Evolutionary conservation across 129 eudicot genomes (phyloP), one percentile per base, ranked within the genome.

Genomic region (Apium graveolens): DNA sequence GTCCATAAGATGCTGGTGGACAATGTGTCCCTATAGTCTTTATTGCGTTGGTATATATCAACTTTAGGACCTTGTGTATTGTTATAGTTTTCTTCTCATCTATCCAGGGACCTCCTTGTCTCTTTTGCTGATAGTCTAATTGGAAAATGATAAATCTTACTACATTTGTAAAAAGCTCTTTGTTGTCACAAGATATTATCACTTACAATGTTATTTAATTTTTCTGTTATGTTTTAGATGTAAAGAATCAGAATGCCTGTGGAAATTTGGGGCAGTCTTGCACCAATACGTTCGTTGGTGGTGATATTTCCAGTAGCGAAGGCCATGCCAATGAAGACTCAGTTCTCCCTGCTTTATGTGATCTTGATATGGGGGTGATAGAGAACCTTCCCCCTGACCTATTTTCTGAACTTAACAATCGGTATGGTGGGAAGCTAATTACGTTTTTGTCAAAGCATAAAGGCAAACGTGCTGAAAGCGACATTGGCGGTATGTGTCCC

Each of bases 331-430:
- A 55, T 68, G 76, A 57, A 51, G 80, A 60, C 81, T 80, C 87
- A 68, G 73, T 80, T 66, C 83, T 88, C 62, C 98, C 96, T 78
- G 87, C 92, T 73, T 62, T 91, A 57, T 79, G 82, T 55, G 97
- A 91, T 81, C 91, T 94, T 73, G 98, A 94, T 82, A 38, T 89
- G 73, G 88, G 85, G 29, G 97, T 90, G 78, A 78, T 94, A 78
- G 88, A 87, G 82, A 85, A 81, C 81, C 96, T 94, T 76, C 98
- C 98, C 70, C 93, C 92, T 55, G 96, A 94, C 31, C 86, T 94
- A 42, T 78, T 91, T 74, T 82, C 92, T 8, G 98, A 94, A 82
- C 87, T 89, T 51, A 90, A 94, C 79, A 85, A 83, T 29, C 79
- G 90, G 81, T 94, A 94, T 76, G 91, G 89, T 38, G 98, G 98